phyloP scores from a whole-genome alignment of 768 basidiomycete species.

The Suillus spraguei region DNA sequence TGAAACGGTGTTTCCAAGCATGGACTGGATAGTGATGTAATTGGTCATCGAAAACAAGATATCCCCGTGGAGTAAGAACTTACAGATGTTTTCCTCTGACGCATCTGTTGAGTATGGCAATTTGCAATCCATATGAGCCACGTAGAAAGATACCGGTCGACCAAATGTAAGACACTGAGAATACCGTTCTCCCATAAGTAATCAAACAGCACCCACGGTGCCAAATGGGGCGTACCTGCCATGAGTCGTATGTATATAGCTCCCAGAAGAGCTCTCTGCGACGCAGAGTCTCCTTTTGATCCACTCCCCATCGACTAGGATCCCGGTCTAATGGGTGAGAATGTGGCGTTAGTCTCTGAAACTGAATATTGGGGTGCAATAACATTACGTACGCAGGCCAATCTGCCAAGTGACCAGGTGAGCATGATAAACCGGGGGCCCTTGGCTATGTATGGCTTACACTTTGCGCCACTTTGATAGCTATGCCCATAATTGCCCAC shows the following conservation, averaged over 20 bases:
- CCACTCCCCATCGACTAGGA: slow-evolving; percentile 65
- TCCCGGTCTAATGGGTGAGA: slow-evolving; percentile 54
- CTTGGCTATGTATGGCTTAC: slow-evolving; percentile 43
- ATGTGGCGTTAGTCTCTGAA: slow-evolving; percentile 12
- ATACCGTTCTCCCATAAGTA: slow-evolving; percentile 24
- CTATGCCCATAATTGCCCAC: slow-evolving; percentile 70
- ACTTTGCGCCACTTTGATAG: slow-evolving; percentile 70
- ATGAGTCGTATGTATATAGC: slow-evolving; percentile 40
- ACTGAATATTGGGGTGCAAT: background rate
- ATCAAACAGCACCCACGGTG: background rate
- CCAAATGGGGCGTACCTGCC: slow-evolving; percentile 29
- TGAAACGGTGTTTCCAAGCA: slow-evolving; percentile 71
- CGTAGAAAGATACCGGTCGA: slow-evolving; percentile 67
- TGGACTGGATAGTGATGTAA: slow-evolving; percentile 44
- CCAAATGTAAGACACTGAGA: slow-evolving; percentile 71
- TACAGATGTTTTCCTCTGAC: slow-evolving; percentile 62
- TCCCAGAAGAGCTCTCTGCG: slow-evolving; percentile 77
- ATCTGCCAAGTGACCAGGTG: slow-evolving; percentile 43
- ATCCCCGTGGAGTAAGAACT: slow-evolving; percentile 24
- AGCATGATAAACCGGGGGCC: slow-evolving; percentile 1
- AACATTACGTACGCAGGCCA: slow-evolving; percentile 59
- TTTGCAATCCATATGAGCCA: slow-evolving; percentile 68
- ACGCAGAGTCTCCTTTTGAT: slow-evolving; percentile 56
- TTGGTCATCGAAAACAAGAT: slow-evolving; percentile 2
- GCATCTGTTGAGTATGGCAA: slow-evolving; percentile 53